Evolutionary conservation across 129 eudicot genomes (phyloP), one percentile per base, ranked within the genome.

Genomic region (Centaurea solstitialis): DNA sequence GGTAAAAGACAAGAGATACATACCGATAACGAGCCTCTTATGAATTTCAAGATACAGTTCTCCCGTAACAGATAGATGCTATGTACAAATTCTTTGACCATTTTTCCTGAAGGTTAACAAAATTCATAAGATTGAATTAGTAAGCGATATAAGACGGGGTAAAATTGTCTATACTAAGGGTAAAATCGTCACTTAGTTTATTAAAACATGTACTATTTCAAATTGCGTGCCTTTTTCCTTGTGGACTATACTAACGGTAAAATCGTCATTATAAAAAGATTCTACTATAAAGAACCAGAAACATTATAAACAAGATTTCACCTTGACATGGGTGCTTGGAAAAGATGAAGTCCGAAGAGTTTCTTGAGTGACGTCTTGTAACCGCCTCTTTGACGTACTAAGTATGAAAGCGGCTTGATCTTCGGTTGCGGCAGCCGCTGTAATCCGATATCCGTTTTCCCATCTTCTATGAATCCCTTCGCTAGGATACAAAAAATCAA

Each of bases 401-500:
- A 92, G 86, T 26, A 92, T 88, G 30, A 92, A 82, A 12, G 97
- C 97, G 72, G 92, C 89, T 81, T 92, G 97, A 82, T 92, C 97
- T 73, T 80, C 75, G 8, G 89, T 89, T 70, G 97, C 97, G 22
- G 97, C 97, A 26, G 94, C 90, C 23, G 94, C 45, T 9, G 97
- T 92, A n/a, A 92, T 89, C 70, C 97, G 91, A 59, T 86, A 92
- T 43, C 97, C 94, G 79, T 79, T 76, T 50, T 92, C 97, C 97
- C 97, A 92, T 39, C 97, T 88, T 72, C 85, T 82, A 65, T 92
- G 97, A 68, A 92, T 90, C 41, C 97, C 97, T 74, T 92, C 97
- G 81, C 97, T 92, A n/a, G 94, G 97, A 74, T 92, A 92, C 13
- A 92, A 87, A 80, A 92, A 92, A 88, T 92, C 97, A 45, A 92